These are phyloP conservation scores for Mycena citricolor DNA, from an alignment of 1,284 basidiomycete species.

Conservation along the genomic window DNA sequence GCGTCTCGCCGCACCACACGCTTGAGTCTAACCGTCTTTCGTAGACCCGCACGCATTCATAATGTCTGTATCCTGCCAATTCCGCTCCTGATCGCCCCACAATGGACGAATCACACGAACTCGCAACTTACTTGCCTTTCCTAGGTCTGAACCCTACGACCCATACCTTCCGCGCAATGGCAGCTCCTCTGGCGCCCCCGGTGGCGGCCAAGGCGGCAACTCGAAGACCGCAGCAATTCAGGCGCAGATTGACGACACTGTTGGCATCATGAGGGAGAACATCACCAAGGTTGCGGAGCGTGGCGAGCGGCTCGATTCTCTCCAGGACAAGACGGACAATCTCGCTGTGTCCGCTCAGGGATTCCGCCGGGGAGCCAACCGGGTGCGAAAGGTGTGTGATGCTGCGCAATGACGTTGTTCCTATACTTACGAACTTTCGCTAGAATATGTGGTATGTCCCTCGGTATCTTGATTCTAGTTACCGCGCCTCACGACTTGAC, in stretches of 20 bases:
- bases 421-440: slow-evolving; percentile 2
- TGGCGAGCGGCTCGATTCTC: slow-evolving; percentile 89
- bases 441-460: slow-evolving; percentile 83
- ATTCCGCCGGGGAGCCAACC: slow-evolving; percentile 95
- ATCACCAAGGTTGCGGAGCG: slow-evolving; percentile 95
- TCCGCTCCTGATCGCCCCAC: slow-evolving; percentile 1
- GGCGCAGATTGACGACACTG: slow-evolving; percentile 91
- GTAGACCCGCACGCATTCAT: slow-evolving; percentile 34
- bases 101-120: background rate
- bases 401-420: no score
- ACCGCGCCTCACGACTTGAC: slow-evolving; percentile 8
- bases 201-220: slow-evolving; percentile 50
- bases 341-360: slow-evolving; percentile 98
- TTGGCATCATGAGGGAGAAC: slow-evolving; percentile 97
- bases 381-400: slow-evolving; percentile 92
- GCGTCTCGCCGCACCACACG: slow-evolving; percentile 3
- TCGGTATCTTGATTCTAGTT: slow-evolving; percentile 1
- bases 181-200: slow-evolving; percentile 56
- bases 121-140: slow-evolving; percentile 14
- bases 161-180: slow-evolving; percentile 89
- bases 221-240: slow-evolving; percentile 92
- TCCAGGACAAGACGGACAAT: slow-evolving; percentile 99
- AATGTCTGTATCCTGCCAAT: slow-evolving; percentile 36
- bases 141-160: slow-evolving; percentile 92
- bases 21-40: background rate